Evolutionary conservation across 2,329 filamentous ascomycete genomes (phyloP), one percentile per base, ranked within the genome.

Genomic region (Coniochaeta prunicola): DNA sequence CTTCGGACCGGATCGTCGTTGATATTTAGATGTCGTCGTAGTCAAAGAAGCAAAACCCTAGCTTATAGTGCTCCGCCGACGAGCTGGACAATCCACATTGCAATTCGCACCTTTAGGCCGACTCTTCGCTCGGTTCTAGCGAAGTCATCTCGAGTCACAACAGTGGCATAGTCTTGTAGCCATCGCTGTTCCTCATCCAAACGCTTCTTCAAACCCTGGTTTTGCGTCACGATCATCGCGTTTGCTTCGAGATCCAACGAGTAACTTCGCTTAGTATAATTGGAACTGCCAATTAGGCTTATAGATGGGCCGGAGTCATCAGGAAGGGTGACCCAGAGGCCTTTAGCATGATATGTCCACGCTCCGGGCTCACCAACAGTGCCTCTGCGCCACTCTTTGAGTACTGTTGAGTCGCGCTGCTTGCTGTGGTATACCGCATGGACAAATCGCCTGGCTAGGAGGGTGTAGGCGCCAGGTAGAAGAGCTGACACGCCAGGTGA

Each of bases 291-390:
- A 0, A 99, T 83, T 19, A 97, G 80, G 33, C 87, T 96, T 58
- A 97, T 79, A 54, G 88, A 87, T 0, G 92, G 92, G 40, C 86
- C 76, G 36, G 45, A 72, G 53, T 88, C 82, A 1, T 80, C 77
- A 0, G 88, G 84, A 58, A 93, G 78, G 0, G 90, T 91, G 28
- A 97, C 80, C 93, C 93, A 97, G 2, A 97, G 79, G 0, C 94
- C 94, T 74, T 99, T 99, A 54, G 94, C 94, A 68, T 99, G 94
- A 73, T 99, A 99, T 0, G 93, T 97, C 94, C 96, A 99, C 0
- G 91, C 93, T 1, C 80, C 90, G 0, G 89, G 86, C 66, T 91
- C 82, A 19, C 89, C 89, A 2, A 96, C 89, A 0, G 86, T 90
- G 9, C 94, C 94, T 53, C 81, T 81, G 7, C 88, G 84, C 94